Conservation (phyloP, 2,329 filamentous ascomycete species). For the Ilyonectria mors-panacis region DNA sequence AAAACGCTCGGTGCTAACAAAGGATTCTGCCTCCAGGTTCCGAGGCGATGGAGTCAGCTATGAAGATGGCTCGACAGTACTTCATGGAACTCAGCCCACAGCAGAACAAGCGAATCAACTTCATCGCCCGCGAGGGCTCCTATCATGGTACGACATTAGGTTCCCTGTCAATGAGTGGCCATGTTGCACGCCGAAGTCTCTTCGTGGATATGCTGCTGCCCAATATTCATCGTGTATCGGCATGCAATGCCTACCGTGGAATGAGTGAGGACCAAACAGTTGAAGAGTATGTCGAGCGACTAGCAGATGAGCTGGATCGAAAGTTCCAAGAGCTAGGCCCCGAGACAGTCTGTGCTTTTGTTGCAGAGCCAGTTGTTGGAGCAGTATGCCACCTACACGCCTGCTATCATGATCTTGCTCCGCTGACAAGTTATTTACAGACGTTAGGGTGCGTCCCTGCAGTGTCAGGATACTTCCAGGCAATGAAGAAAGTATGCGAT, state of each 20-base stretch:
- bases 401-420: background rate
- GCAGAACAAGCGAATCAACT: conserved; percentile 70
- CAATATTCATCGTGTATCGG: conserved; percentile 42
- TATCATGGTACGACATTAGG: conserved; percentile 83
- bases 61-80: conserved; percentile 64
- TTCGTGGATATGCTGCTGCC: conserved; percentile 42
- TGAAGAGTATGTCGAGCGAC: conserved; percentile 32
- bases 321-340: conserved; percentile 77
- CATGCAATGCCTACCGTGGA: conserved; percentile 37
- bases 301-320: conserved; percentile 73
- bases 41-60: conserved; percentile 58
- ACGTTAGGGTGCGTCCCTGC: conserved; percentile 5
- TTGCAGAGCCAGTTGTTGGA: conserved; percentile 80
- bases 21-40: conserved; percentile 59
- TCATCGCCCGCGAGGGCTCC: conserved; percentile 77
- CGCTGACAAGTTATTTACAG: conserved; percentile 47
- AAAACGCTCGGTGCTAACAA: background rate
- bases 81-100: conserved; percentile 58
- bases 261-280: conserved; percentile 48
- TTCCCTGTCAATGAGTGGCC: conserved; percentile 69
- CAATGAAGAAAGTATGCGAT: conserved; percentile 67
- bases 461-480: conserved; percentile 45
- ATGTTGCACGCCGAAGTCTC: conserved; percentile 35
- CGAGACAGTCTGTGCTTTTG: conserved; percentile 77
- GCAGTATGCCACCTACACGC: conserved; percentile 57